phyloP scores from a whole-genome alignment of 2,329 filamentous ascomycete species.

The Dactylellina drechsleri region DNA sequence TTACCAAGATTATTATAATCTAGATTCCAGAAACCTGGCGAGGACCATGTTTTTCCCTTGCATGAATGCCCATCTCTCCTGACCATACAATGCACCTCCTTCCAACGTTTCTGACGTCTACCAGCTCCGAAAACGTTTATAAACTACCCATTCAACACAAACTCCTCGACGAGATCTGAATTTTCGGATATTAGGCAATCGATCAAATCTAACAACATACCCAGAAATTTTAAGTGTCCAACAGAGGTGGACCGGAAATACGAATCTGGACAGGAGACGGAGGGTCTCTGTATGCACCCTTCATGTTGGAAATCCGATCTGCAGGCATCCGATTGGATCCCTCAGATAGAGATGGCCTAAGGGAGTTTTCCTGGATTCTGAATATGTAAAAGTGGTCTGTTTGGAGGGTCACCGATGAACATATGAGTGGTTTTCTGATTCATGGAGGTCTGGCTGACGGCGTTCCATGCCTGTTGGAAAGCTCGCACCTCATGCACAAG shows the following conservation, averaged over 20 bases:
- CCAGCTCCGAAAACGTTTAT: slow-evolving; percentile 16
- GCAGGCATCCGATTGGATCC: slow-evolving; percentile 28
- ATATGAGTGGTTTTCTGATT: no score
- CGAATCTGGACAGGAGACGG: not conserved
- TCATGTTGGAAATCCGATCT: slow-evolving; percentile 16
- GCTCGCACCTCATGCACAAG: no score
- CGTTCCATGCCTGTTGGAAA: no score
- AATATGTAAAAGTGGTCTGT: no score
- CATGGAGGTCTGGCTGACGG: no score
- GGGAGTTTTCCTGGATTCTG: no score
- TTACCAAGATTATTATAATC: not conserved
- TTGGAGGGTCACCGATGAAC: no score
- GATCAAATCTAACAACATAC: no score
- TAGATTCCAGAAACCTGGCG: slow-evolving; percentile 12
- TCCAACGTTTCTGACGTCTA: no score
- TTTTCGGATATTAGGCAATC: not conserved
- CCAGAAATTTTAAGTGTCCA: no score
- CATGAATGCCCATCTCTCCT: slow-evolving; percentile 10
- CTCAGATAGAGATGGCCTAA: no score
- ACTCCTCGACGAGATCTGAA: not conserved
- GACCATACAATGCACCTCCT: slow-evolving; percentile 13
- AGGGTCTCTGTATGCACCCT: not conserved
- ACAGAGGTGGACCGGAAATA: no score
- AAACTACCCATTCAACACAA: slow-evolving; percentile 9
- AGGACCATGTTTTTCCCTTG: slow-evolving; percentile 19